These are phyloP conservation scores for Phycomyces blakesleeanus DNA, from an alignment of 192 early-diverging fungal genomes.

Conservation along the genomic window DNA sequence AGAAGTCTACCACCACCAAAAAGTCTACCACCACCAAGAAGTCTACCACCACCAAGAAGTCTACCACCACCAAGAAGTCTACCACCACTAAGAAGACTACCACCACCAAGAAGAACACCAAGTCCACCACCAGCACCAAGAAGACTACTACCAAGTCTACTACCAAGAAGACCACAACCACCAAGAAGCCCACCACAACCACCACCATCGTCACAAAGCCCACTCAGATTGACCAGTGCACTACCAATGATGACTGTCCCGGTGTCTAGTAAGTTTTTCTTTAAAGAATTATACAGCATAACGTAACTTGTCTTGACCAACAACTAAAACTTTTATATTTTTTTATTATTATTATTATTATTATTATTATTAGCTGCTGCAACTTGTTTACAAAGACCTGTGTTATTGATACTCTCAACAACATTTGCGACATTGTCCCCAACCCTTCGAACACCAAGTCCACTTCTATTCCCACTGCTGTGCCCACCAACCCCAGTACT, in stretches of 20 bases:
- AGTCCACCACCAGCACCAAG: neutral
- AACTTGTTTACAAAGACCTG: conserved; percentile 21
- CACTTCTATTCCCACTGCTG: conserved; percentile 4
- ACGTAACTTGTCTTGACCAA: no score
- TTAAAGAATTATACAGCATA: no score
- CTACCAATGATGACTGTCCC: conserved; percentile 16
- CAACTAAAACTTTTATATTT: no score
- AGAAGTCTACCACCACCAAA: conserved; percentile 1
- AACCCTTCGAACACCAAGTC: conserved; percentile 4
- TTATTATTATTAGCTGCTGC: conserved; percentile 24
- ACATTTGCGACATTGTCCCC: conserved; percentile 22
- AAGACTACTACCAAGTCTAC: neutral
- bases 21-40: no score
- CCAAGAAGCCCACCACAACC: neutral
- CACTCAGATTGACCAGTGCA: conserved; percentile 13
- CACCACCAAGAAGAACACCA: neutral
- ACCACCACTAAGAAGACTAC: neutral
- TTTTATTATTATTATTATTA: no score
- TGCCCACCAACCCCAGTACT: conserved; percentile 3
- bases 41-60: conserved; percentile 13
- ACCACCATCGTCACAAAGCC: conserved; percentile 9
- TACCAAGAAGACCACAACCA: conserved; percentile 12
- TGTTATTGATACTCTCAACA: conserved; percentile 22
- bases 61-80: conserved; percentile 8
- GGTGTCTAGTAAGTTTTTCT: conserved; percentile 10